Conservation (phyloP, 345 rosid genomes). For the Syzygium aqueum region DNA sequence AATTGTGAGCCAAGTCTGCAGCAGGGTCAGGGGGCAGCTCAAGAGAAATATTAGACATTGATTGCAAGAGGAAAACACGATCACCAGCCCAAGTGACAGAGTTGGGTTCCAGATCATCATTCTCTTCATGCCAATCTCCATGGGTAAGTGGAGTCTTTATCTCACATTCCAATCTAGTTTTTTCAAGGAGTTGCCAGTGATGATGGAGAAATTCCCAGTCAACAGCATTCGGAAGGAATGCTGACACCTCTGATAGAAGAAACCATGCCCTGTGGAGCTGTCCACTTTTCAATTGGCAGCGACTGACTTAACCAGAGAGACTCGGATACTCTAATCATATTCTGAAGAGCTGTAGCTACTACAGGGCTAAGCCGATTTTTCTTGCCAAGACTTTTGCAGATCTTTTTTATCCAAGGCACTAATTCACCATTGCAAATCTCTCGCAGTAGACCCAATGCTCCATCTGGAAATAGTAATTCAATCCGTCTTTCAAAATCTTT, state of each 20-base stretch:
- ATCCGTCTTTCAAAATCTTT: constrained; percentile 37
- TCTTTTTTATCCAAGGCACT: constrained; percentile 81
- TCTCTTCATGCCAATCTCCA: constrained; percentile 25
- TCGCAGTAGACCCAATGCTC: constrained; percentile 50
- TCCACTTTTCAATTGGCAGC: constrained; percentile 74
- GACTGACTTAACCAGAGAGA: constrained; percentile 66
- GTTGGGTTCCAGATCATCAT: constrained; percentile 20
- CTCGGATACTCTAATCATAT: constrained; percentile 67
- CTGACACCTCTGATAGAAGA: constrained; percentile 85
- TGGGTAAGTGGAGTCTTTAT: constrained; percentile 16
- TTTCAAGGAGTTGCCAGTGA: constrained; percentile 83
- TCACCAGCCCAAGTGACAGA: constrained; percentile 88
- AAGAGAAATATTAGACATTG: constrained; percentile 80
- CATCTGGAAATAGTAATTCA: constrained; percentile 41
- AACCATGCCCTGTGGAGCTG: constrained; percentile 96
- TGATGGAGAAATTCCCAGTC: constrained; percentile 95
- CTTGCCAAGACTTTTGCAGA: constrained; percentile 76
- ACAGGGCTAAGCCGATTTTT: constrained; percentile 61
- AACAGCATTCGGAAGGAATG: constrained; percentile 53
- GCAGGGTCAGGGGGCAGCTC: constrained; percentile 86
- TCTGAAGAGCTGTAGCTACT: constrained; percentile 60
- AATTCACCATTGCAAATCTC: constrained; percentile 72
- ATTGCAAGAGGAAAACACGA: constrained; percentile 83
- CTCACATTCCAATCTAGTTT: constrained; percentile 31
- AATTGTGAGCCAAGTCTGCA: constrained; percentile 79